Percentiles rank a stretch among this genome's conserved stretches.
Evolutionary conservation across 73 alveolate genomes (phyloP).

Genomic region (Durusdinium trenchii): DNA sequence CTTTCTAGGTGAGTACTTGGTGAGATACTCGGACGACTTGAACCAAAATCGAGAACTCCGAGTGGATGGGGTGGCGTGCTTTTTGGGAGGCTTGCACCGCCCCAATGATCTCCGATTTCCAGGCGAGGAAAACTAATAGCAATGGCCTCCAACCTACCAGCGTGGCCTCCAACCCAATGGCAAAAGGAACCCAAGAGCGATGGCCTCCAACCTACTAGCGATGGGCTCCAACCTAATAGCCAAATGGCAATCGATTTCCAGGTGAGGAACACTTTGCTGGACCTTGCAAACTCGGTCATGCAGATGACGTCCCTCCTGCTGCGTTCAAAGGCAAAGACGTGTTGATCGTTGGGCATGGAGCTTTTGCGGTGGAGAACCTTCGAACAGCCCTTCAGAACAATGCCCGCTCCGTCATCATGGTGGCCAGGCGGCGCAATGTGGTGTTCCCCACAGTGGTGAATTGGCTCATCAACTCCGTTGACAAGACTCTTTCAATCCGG

Average conservation of each 20-base stretch:
- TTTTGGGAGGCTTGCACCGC: slow-evolving; percentile 35
- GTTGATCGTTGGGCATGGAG: slow-evolving; percentile 42
- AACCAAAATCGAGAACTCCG: neutral
- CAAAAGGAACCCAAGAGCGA: too few relatives aligned
- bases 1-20: neutral
- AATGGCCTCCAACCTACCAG: too few relatives aligned
- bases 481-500: neutral
- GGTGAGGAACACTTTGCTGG: neutral
- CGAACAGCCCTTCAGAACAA: slow-evolving; percentile 14
- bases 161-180: too few relatives aligned
- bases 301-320: neutral
- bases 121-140: slow-evolving; percentile 7
- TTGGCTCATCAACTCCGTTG: slow-evolving; percentile 48
- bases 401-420: neutral
- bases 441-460: slow-evolving; percentile 28
- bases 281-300: neutral
- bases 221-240: too few relatives aligned
- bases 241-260: neutral
- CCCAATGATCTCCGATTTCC: neutral
- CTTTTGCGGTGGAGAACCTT: slow-evolving; percentile 28
- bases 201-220: too few relatives aligned
- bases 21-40: neutral
- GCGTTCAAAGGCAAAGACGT: slow-evolving; percentile 13
- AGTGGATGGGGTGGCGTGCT: slow-evolving; percentile 33
- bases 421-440: slow-evolving; percentile 41